Evolutionary conservation across 225 moss, liverwort and hornwort species (phyloP), one percentile per base, ranked within the genome.

Genomic region (Thuidium tamariscinum): DNA sequence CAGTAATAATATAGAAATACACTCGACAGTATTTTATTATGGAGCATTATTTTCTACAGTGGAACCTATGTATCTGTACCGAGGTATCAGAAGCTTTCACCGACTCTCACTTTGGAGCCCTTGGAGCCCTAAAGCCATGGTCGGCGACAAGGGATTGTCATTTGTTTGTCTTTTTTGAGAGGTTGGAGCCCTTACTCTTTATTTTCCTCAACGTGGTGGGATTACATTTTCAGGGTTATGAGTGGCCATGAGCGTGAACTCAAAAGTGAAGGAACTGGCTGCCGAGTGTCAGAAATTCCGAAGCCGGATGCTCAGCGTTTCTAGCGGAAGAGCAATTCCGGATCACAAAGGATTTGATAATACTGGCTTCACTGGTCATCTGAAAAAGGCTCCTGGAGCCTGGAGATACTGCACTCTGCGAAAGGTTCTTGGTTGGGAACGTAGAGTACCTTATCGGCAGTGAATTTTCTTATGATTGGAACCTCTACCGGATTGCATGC

Each of bases 61-160:
- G 48, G 11, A 30, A 30, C 5, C 0, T 51, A 4, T 3, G 4
- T 20, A 5, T 16, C 52, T 51, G 14, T 4, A 11, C n/a, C n/a
- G n/a, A n/a, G n/a, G n/a, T 3, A 51, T 51, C 51, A 3, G 51
- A 14, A 11, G 13, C 11, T 11, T 14, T 14, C 14, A 11, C 48
- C 9, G 11, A 48, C 48, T 48, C 9, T 48, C 48, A 12, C 3
- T 32, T 32, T 8, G n/a, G 15, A 52, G 14, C 5, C 5, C 15
- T 22, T 7, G 9, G 9, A 3, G n/a, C n/a, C n/a, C n/a, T n/a
- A 3, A 7, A 5, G 23, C 5, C 34, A 2, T 8, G 3, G 11
- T 3, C 9, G 15, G 14, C 20, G 74, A 11, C 42, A 20, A 10
- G 19, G 2, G 20, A 49, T 20, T 3, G 34, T 48, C 3, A 34